A percentile compares a stretch with the other conserved stretches of the same genome.
Conservation (phyloP, 306 rosid species). For the Inga laurina region DNA sequence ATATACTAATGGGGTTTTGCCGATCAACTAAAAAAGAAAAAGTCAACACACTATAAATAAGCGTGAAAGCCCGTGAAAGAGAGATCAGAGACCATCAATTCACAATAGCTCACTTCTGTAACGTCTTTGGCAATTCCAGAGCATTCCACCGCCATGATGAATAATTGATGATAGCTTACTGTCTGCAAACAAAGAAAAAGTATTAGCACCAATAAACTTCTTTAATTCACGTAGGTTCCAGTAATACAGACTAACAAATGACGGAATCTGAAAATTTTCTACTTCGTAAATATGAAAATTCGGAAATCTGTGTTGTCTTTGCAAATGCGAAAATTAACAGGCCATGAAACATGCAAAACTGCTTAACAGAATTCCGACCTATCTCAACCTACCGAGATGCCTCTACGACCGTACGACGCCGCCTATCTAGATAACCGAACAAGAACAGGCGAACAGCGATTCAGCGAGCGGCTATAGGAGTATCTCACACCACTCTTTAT, state of each 20-base stretch:
- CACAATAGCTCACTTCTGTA: constrained; percentile 57
- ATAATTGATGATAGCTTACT: constrained; percentile 31
- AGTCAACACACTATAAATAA: constrained; percentile 14
- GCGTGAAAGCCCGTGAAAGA: not conserved
- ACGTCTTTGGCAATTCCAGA: constrained; percentile 72
- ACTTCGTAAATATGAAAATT: not conserved
- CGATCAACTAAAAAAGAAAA: constrained; percentile 53
- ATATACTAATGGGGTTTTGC: constrained; percentile 79
- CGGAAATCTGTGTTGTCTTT: not conserved
- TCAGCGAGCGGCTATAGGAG: not conserved
- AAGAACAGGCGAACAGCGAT: not conserved
- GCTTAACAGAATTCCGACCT: not conserved
- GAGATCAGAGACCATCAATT: not conserved
- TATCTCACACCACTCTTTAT: not conserved
- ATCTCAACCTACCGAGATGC: not conserved
- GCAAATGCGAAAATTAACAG: not conserved
- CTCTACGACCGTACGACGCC: not conserved
- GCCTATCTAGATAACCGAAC: constrained; percentile 14
- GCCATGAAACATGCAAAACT: not conserved
- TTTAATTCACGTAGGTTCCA: not conserved
- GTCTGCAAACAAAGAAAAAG: constrained; percentile 25
- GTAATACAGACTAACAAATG: not conserved
- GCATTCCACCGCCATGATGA: constrained; percentile 55
- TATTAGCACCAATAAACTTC: constrained; percentile 1
- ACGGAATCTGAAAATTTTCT: constrained; percentile 24